Percentiles rank a stretch among this genome's conserved stretches.
These are phyloP conservation scores for Plasmodium berghei DNA, from an alignment of 169 alveolate genomes.

Conservation along the genomic window DNA sequence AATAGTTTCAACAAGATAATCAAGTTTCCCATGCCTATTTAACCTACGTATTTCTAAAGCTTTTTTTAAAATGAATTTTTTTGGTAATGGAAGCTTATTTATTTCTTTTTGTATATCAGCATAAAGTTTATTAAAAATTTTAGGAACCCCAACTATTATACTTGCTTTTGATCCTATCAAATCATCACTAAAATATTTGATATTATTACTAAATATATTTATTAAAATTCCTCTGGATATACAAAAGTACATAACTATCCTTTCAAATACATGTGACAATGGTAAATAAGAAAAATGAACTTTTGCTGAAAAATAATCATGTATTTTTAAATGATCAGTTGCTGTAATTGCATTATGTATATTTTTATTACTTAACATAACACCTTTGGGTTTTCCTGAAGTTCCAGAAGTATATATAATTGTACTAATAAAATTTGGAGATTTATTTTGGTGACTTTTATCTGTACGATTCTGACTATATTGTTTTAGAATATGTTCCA, in stretches of 20 bases:
- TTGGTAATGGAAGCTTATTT: slow-evolving; percentile 13
- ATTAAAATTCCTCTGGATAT: slow-evolving; percentile 19
- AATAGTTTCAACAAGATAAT: neutral
- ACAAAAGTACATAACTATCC: slow-evolving; percentile 81
- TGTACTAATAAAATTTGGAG: slow-evolving; percentile 88
- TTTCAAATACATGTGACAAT: slow-evolving; percentile 96
- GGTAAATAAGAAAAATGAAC: slow-evolving; percentile 94
- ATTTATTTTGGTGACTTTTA: neutral
- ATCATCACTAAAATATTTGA: slow-evolving; percentile 8
- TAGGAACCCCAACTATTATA: slow-evolving; percentile 54
- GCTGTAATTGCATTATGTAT: slow-evolving; percentile 26
- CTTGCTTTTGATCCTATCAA: neutral
- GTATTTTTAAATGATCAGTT: neutral
- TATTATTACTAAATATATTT: slow-evolving; percentile 41
- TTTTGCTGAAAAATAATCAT: neutral
- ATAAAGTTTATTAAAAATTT: slow-evolving; percentile 38
- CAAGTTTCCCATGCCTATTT: slow-evolving; percentile 3
- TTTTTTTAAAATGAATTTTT: slow-evolving; percentile 14
- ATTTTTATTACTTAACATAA: slow-evolving; percentile 90
- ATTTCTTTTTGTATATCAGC: slow-evolving; percentile 14
- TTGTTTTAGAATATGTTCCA: neutral
- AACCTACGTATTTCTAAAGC: neutral
- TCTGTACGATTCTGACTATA: neutral
- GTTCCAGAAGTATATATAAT: slow-evolving; percentile 98
- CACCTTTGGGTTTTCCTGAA: slow-evolving; percentile 98